phyloP scores from a whole-genome alignment of 1,284 basidiomycete species.

The Fomitopsis schrenkii region DNA sequence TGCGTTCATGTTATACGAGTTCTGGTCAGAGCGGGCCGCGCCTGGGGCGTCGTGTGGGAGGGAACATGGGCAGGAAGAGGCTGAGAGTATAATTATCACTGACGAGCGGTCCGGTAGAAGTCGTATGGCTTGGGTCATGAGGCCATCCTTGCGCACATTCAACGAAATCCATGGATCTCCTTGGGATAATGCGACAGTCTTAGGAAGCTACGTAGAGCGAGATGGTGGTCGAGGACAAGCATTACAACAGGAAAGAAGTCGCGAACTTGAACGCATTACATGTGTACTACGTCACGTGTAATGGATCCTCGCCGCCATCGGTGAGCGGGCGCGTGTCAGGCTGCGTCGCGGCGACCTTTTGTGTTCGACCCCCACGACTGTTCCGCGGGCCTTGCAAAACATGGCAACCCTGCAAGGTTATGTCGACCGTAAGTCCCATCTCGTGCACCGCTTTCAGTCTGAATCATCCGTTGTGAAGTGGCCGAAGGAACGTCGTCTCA shows the following conservation, averaged over 20 bases:
- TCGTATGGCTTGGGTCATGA: background rate
- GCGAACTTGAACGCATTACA: too few species aligned
- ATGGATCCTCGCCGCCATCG: too few species aligned
- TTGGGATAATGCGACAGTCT: too few species aligned
- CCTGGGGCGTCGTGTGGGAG: background rate
- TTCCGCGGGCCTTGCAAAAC: conserved; percentile 7
- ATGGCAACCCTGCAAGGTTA: conserved; percentile 86
- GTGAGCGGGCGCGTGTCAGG: background rate
- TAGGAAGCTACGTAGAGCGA: background rate
- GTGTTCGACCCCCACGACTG: background rate
- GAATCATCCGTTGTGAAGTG: conserved; percentile 1
- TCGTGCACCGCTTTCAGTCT: background rate
- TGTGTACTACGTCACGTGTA: too few species aligned
- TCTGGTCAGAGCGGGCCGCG: background rate
- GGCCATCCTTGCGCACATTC: background rate
- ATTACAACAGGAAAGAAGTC: too few species aligned
- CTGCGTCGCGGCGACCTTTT: background rate
- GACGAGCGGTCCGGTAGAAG: background rate
- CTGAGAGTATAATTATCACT: background rate
- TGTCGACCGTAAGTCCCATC: conserved; percentile 63
- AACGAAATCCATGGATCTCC: too few species aligned
- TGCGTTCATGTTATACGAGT: background rate
- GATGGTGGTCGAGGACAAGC: background rate
- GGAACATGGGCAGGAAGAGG: background rate
- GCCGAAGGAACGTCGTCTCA: background rate